Base-by-base conservation (phyloP, 768 basidiomycete species). In the Pleurotus giganteus region DNA sequence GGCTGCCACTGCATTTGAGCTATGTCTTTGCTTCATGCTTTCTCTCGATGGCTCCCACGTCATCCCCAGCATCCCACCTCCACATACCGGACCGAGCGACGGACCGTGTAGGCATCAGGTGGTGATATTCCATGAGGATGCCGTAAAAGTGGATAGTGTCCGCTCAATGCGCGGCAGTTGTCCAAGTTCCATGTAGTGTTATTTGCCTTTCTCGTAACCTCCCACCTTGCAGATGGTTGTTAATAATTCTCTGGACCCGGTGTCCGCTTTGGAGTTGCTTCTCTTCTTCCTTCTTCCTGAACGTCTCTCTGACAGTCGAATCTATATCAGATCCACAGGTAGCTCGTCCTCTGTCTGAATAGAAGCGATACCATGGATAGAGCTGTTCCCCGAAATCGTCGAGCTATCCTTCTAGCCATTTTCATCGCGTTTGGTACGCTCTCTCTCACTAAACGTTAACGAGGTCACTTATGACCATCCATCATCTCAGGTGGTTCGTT, bases 361-460 rank as follows among this genome's bases (percentile, higher is more conserved):
- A 42, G 27, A 12, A 43, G 32, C 39, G 24, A 41, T n/a, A n/a
- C 27, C 21, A 73, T 69, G 66, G 64, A 66, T 46, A 65, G 67
- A 61, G 82, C 79, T 47, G 71, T 83, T 54, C 81, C 83, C 37
- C 84, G 79, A n/a, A 88, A 83, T 65, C 75, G 70, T 53, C 80
- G 78, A 66, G 85, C 85, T 8, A 79, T 88, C 39, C 70, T 82
- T 31, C 74, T 89, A 46, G 85, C 85, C 36, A 72, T 83, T 31
- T 89, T 89, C 70, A 82, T 88, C 60, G 87, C 86, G 19, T 89
- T 89, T 60, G 87, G 86, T 84, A 66, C 61, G 79, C n/a, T n/a
- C n/a, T n/a, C n/a, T n/a, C n/a, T n/a, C n/a, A n/a, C n/a, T n/a
- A n/a, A n/a, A n/a, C n/a, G n/a, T n/a, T n/a, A n/a, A n/a, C n/a